Percentiles rank a stretch among this genome's conserved stretches.
Evolutionary conservation across 2,329 filamentous ascomycete species (phyloP).

Genomic region (Cytospora piceicola): DNA sequence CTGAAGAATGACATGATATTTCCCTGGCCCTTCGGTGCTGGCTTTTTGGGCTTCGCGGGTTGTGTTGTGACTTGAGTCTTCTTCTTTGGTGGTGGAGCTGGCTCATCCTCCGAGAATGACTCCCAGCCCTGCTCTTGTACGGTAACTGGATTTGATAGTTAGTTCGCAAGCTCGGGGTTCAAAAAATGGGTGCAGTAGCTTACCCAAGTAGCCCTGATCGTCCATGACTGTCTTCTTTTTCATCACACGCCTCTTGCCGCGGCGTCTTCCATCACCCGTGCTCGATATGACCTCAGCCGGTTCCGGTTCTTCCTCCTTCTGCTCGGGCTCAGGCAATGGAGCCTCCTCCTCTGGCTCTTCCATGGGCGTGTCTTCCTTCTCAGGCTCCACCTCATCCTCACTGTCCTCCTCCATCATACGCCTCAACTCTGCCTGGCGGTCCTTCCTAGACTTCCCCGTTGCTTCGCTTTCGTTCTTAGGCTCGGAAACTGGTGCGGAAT

Average conservation of each 20-base stretch:
- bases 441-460: conserved; percentile 54
- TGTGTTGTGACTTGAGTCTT: conserved; percentile 57
- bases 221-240: conserved; percentile 88
- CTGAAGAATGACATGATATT: conserved; percentile 92
- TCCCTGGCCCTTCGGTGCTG: conserved; percentile 66
- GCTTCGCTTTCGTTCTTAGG: conserved; percentile 41
- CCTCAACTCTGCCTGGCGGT: conserved; percentile 67
- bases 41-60: conserved; percentile 57
- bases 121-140: conserved; percentile 87
- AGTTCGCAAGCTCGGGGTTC: conserved; percentile 5
- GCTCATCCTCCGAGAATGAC: conserved; percentile 90
- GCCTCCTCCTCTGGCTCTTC: conserved; percentile 43
- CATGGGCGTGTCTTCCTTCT: conserved; percentile 35
- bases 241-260: conserved; percentile 79
- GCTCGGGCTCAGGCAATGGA: conserved; percentile 45
- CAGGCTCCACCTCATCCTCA: conserved; percentile 29
- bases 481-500: conserved; percentile 55
- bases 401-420: conserved; percentile 48
- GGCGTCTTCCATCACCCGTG: conserved; percentile 63
- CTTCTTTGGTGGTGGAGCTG: conserved; percentile 48
- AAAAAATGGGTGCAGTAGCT: conserved; percentile 38
- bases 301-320: conserved; percentile 44
- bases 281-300: conserved; percentile 58
- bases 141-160: conserved; percentile 65
- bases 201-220: conserved; percentile 87